phyloP scores from a whole-genome alignment of 306 rosid genomes.

The Quercus aquifolioides region DNA sequence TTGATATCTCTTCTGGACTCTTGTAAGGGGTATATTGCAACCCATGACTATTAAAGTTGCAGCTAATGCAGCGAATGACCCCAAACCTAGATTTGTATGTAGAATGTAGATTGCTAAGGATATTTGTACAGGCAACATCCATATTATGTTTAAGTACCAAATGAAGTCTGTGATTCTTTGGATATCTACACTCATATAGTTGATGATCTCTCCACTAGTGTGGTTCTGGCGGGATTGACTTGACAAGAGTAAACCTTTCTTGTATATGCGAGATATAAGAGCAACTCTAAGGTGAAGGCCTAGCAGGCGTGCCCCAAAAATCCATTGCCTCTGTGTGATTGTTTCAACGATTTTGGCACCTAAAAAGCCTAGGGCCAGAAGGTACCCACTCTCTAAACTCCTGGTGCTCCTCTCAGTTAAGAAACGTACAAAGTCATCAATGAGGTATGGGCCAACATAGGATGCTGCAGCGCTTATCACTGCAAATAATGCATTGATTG shows the following conservation, averaged over 20 bases:
- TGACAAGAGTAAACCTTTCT: constrained; percentile 71
- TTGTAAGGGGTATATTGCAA: constrained; percentile 76
- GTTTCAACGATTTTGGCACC: constrained; percentile 79
- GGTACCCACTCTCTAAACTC: constrained; percentile 57
- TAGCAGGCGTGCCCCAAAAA: constrained; percentile 88
- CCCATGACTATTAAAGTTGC: constrained; percentile 76
- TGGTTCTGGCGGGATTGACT: constrained; percentile 74
- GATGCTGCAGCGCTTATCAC: constrained; percentile 68
- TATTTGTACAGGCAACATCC: constrained; percentile 94
- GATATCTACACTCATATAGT: constrained; percentile 93
- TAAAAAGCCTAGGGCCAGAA: constrained; percentile 67
- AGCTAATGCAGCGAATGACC: constrained; percentile 65
- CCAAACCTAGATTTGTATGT: constrained; percentile 74
- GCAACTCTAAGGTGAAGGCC: constrained; percentile 91
- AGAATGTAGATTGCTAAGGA: constrained; percentile 72
- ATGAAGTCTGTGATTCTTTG: constrained; percentile 86
- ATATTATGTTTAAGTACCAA: constrained; percentile 71
- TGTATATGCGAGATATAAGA: constrained; percentile 67
- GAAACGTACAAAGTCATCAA: constrained; percentile 75
- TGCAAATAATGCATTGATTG: constrained; percentile 69
- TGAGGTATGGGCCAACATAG: constrained; percentile 91
- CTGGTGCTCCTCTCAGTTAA: constrained; percentile 45
- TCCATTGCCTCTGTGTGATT: constrained; percentile 89
- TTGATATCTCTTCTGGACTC: constrained; percentile 75
- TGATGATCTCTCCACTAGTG: constrained; percentile 84